These are phyloP conservation scores for Populus hybrid DNA, from an alignment of 441 rosid species.

Conservation along the genomic window DNA sequence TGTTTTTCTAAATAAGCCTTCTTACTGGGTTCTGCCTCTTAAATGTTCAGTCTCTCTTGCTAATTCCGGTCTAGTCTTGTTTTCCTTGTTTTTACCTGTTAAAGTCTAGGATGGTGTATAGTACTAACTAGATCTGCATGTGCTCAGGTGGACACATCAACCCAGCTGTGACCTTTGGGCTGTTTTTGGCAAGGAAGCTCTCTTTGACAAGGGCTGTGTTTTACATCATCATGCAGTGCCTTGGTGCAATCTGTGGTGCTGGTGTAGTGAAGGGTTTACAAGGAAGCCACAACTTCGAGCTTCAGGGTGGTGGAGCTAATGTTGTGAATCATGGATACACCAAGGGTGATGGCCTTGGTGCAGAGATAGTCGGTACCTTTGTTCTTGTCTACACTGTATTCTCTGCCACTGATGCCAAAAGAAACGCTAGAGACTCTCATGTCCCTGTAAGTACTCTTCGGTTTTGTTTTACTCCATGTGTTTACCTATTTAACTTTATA, in stretches of 20 bases:
- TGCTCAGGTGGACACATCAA: constrained; percentile 47
- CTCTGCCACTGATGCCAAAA: constrained; percentile 91
- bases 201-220: too few relatives aligned
- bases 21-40: too few relatives aligned
- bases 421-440: constrained; percentile 92
- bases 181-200: too few relatives aligned
- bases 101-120: background rate
- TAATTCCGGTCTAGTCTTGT: too few relatives aligned
- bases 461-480: background rate
- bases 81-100: too few relatives aligned
- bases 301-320: constrained; percentile 70
- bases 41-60: too few relatives aligned
- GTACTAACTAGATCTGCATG: constrained; percentile 20
- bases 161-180: too few relatives aligned
- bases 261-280: constrained; percentile 87
- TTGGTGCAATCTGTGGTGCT: constrained; percentile 60
- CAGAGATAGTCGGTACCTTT: constrained; percentile 77
- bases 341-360: constrained; percentile 82
- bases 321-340: constrained; percentile 57
- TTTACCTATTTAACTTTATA: background rate
- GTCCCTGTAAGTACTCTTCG: constrained; percentile 57
- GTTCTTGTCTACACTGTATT: constrained; percentile 30
- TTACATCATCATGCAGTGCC: too few relatives aligned
- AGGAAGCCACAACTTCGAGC: constrained; percentile 26
- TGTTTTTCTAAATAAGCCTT: too few relatives aligned